A percentile compares a stretch with the other conserved stretches of the same genome.
phyloP scores from a whole-genome alignment of 257 asterid genomes.

The Coffea eugenioides region DNA sequence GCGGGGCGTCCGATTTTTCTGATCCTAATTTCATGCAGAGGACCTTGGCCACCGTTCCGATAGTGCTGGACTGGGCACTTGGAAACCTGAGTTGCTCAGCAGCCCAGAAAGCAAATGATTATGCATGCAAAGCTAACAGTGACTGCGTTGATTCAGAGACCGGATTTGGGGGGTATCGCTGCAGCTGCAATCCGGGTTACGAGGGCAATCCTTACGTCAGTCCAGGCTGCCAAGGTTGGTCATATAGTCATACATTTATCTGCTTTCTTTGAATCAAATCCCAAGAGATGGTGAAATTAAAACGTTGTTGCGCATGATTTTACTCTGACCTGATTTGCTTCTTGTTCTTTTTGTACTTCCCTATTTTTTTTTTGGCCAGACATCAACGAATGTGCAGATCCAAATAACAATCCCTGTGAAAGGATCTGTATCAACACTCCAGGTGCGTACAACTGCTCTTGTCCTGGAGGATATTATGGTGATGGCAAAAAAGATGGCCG shows the following conservation, averaged over 20 bases:
- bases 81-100: slow-evolving; percentile 51
- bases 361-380: slow-evolving; percentile 20
- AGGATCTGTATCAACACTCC: slow-evolving; percentile 34
- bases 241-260: not conserved
- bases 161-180: slow-evolving; percentile 55
- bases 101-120: slow-evolving; percentile 20
- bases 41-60: slow-evolving; percentile 31
- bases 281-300: too few relatives aligned
- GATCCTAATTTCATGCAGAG: slow-evolving; percentile 44
- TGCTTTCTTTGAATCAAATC: not conserved
- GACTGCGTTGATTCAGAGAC: slow-evolving; percentile 48
- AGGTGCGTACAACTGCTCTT: slow-evolving; percentile 55
- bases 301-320: not conserved
- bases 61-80: slow-evolving; percentile 68
- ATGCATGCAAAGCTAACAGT: slow-evolving; percentile 48
- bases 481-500: slow-evolving; percentile 47
- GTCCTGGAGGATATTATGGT: slow-evolving; percentile 54
- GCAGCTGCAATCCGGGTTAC: slow-evolving; percentile 52
- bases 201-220: slow-evolving; percentile 70
- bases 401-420: slow-evolving; percentile 32
- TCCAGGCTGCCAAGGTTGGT: slow-evolving; percentile 67
- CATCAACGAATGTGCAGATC: slow-evolving; percentile 41
- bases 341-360: not conserved
- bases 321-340: not conserved
- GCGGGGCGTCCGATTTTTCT: slow-evolving; percentile 43